These are phyloP conservation scores for Suhomyces sp. DNA, from an alignment of 805 yeast genomes.

Conservation along the genomic window DNA sequence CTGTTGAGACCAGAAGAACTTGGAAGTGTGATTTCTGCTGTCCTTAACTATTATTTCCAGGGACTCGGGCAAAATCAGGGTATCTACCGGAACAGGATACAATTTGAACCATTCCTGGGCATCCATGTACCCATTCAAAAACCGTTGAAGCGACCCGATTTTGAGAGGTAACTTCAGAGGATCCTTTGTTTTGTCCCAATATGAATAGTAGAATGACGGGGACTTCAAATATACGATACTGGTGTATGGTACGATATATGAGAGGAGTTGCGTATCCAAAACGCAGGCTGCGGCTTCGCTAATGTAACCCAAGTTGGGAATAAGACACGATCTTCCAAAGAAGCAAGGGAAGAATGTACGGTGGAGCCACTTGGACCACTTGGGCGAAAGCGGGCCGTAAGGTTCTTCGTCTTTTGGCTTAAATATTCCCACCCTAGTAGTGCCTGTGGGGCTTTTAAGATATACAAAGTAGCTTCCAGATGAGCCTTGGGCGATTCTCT, in stretches of 20 bases:
- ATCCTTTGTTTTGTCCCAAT: slow-evolving; percentile 39
- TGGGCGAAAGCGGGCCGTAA: slow-evolving; percentile 73
- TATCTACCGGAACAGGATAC: slow-evolving; percentile 52
- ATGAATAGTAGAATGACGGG: slow-evolving; percentile 49
- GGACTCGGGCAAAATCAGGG: slow-evolving; percentile 14
- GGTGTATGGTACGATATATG: slow-evolving; percentile 64
- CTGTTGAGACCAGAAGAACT: slow-evolving; percentile 53
- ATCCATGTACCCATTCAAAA: slow-evolving; percentile 53
- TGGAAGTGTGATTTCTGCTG: slow-evolving; percentile 1
- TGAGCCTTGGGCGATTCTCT: slow-evolving; percentile 60
- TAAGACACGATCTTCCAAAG: slow-evolving; percentile 69
- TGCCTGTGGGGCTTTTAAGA: slow-evolving; percentile 1
- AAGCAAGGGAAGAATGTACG: slow-evolving; percentile 73
- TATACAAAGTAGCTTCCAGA: slow-evolving; percentile 65
- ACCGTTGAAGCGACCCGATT: slow-evolving; percentile 66
- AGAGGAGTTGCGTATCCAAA: slow-evolving; percentile 57
- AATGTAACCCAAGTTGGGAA: slow-evolving; percentile 69
- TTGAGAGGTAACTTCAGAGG: slow-evolving; percentile 40
- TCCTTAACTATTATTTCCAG: slow-evolving; percentile 17
- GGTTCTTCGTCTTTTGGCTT: slow-evolving; percentile 83
- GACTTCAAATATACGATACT: slow-evolving; percentile 52
- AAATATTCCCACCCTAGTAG: slow-evolving; percentile 53
- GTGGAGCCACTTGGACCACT: slow-evolving; percentile 79
- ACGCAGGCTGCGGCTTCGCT: slow-evolving; percentile 70
- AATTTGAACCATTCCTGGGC: slow-evolving; percentile 57